Percentiles rank a stretch among this genome's conserved stretches.
These are phyloP conservation scores for Avena eriantha DNA, from an alignment of 176 grass and related monocot species.

Conservation along the genomic window DNA sequence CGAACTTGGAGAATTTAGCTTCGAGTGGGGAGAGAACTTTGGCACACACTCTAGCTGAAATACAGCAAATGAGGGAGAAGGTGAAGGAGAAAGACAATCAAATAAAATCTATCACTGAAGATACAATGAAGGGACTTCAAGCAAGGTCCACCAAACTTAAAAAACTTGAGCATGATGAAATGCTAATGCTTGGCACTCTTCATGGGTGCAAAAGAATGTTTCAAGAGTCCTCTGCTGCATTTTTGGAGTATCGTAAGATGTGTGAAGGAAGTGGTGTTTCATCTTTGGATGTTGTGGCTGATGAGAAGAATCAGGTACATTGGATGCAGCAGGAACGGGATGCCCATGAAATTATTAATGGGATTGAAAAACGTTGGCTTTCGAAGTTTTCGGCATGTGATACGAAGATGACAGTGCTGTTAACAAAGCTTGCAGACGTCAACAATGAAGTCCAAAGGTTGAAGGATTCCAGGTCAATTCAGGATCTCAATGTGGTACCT, in stretches of 20 bases:
- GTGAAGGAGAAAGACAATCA: constrained; percentile 14
- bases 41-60: background rate
- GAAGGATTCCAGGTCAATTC: constrained; percentile 35
- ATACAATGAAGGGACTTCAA: background rate
- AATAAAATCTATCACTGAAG: background rate
- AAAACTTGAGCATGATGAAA: background rate
- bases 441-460: constrained; percentile 36
- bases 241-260: constrained; percentile 1
- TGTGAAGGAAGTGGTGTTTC: constrained; percentile 21
- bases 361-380: background rate
- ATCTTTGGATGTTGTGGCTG: background rate
- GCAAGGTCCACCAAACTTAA: background rate
- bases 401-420: background rate
- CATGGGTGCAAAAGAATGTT: background rate
- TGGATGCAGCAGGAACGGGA: background rate
- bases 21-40: background rate
- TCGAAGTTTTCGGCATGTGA: background rate
- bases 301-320: background rate
- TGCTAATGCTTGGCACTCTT: background rate
- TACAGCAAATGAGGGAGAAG: background rate
- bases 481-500: constrained; percentile 42
- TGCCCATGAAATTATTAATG: background rate
- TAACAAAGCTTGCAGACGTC: background rate
- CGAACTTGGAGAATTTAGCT: background rate
- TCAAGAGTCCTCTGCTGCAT: constrained; percentile 22